These are phyloP conservation scores for Phlegmacium glaucopus DNA, from an alignment of 768 basidiomycete genomes.

Conservation along the genomic window DNA sequence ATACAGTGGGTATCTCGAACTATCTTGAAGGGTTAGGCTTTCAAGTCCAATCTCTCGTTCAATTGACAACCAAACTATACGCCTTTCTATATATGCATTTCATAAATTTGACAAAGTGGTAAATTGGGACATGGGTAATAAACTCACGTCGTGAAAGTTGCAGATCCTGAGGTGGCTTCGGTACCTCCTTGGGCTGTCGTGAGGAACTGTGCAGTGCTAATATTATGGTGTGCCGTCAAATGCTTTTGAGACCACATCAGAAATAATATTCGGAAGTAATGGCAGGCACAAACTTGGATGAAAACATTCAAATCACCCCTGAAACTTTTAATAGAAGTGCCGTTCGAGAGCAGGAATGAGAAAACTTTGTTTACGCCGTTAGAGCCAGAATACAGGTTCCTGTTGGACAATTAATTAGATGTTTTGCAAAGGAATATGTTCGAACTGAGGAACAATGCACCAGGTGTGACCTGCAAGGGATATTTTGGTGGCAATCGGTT, in stretches of 20 bases:
- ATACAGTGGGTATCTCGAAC: too few species aligned
- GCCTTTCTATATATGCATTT: constrained; percentile 34
- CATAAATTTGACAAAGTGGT: not conserved
- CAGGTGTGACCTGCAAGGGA: constrained; percentile 49
- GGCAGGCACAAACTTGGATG: constrained; percentile 35
- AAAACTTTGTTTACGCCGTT: constrained; percentile 53
- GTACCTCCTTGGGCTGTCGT: constrained; percentile 59
- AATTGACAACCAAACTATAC: constrained; percentile 46
- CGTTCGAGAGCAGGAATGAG: constrained; percentile 41
- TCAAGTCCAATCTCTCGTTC: too few species aligned
- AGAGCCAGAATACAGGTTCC: constrained; percentile 52
- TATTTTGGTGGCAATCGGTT: constrained; percentile 42
- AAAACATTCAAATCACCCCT: constrained; percentile 52
- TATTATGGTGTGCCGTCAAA: constrained; percentile 40
- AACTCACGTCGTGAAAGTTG: constrained; percentile 50
- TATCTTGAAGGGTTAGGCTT: too few species aligned
- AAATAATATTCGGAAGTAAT: not conserved
- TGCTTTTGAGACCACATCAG: constrained; percentile 39
- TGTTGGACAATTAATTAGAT: too few species aligned
- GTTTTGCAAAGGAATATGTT: too few species aligned
- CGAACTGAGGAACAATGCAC: constrained; percentile 27
- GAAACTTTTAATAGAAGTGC: constrained; percentile 41
- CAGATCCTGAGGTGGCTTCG: constrained; percentile 58
- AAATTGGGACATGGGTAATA: not conserved
- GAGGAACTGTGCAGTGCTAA: constrained; percentile 53